Base-by-base conservation (phyloP, 805 yeast species). In the Pichia membranifaciens region DNA sequence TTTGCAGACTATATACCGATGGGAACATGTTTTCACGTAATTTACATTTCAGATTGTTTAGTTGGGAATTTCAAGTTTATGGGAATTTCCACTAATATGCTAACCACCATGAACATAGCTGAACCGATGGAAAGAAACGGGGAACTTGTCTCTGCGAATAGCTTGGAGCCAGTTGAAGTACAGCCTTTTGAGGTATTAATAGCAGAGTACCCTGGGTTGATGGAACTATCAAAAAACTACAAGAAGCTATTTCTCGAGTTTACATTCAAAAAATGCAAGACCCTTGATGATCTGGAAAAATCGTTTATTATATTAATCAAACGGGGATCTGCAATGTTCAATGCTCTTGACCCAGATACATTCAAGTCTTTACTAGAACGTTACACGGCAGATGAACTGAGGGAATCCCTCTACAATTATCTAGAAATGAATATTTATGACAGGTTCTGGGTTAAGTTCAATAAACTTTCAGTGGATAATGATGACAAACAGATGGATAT, bases 341-440 rank as follows among this genome's bases (percentile, higher is more conserved):
- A 48, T n/a, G 43, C 50, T 7, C 3, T 45, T 10, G 47, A 49
- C 16, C n/a, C 29, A 1, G 35, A 45, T 12, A 43, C 48, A 2
- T 63, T 70, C 23, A 61, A 59, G 22, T 8, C 31, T 12, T 18
- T 46, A 13, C 73, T 16, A 5, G 25, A 33, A 9, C 17, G 25
- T 7, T 49, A 44, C 32, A 10, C 39, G 2, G 21, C 35, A n/a
- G 38, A 48, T 13, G 78, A 82, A 48, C 64, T 79, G 52, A 76
- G 71, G 53, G 71, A 70, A 48, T 68, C 79, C 39, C 70, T 88
- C 2, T 83, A 81, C 55, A 79, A 79, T 46, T 87, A 87, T 55
- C 81, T 87, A 15, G 96, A 90, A 56, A 56, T 73, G 50, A 80
- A 81, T 48, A 61, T 87, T 29, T 84, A 80, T 56, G 84, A 79